Evolutionary conservation across 306 rosid species (phyloP).

Genomic region (Vigna trinervia): DNA sequence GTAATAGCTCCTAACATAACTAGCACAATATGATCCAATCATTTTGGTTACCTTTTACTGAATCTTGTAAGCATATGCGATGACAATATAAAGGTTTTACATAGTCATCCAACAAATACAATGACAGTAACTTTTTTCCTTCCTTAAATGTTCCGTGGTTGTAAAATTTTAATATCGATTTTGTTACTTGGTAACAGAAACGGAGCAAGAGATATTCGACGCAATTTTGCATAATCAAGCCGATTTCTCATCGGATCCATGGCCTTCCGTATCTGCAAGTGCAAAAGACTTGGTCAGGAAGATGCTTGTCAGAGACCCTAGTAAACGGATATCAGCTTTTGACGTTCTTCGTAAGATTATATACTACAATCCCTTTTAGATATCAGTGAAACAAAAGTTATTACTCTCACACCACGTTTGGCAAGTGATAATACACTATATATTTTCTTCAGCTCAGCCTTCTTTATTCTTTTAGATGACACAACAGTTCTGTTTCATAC

Average conservation of each 20-base stretch:
- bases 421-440: neutral
- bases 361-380: neutral
- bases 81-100: neutral
- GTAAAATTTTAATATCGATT: neutral
- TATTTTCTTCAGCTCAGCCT: neutral
- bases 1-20: slow-evolving; percentile 54
- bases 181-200: slow-evolving; percentile 53
- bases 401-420: slow-evolving; percentile 6
- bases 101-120: no score
- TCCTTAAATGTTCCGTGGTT: neutral
- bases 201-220: slow-evolving; percentile 73
- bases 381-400: slow-evolving; percentile 14
- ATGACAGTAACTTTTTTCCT: neutral
- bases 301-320: slow-evolving; percentile 85
- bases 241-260: slow-evolving; percentile 83
- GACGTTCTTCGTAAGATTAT: slow-evolving; percentile 77
- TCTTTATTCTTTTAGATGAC: neutral
- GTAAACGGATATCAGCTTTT: slow-evolving; percentile 69
- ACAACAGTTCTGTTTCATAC: neutral
- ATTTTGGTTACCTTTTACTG: neutral
- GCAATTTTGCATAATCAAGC: slow-evolving; percentile 69
- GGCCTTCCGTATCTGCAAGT: slow-evolving; percentile 83
- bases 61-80: neutral
- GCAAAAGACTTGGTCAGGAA: slow-evolving; percentile 83
- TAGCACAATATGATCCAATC: slow-evolving; percentile 6